phyloP scores from a whole-genome alignment of 1,139 yeast genomes.

The Lodderomyces oxycetoniae region DNA sequence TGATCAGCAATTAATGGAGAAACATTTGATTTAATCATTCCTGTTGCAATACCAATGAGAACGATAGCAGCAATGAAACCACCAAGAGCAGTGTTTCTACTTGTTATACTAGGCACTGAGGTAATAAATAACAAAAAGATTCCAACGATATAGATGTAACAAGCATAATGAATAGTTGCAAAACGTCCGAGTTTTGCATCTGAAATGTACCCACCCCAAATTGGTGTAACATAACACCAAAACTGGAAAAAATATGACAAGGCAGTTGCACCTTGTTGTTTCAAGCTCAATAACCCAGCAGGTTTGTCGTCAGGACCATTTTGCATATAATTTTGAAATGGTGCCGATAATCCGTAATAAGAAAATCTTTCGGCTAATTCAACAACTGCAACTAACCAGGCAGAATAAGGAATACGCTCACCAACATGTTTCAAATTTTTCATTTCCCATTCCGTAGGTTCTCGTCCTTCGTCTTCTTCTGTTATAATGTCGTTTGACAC shows the following conservation, averaged over 20 bases:
- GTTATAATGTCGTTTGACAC: no score
- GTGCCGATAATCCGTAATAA: slow-evolving; percentile 75
- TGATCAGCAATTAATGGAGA: slow-evolving; percentile 81
- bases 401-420: slow-evolving; percentile 38
- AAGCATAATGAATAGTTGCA: slow-evolving; percentile 60
- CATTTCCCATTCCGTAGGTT: slow-evolving; percentile 38
- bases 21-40: slow-evolving; percentile 77
- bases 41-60: slow-evolving; percentile 72
- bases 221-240: slow-evolving; percentile 79
- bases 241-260: slow-evolving; percentile 73
- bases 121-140: slow-evolving; percentile 64
- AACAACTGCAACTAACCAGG: slow-evolving; percentile 73
- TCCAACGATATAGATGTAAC: slow-evolving; percentile 59
- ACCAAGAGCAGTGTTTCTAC: slow-evolving; percentile 43
- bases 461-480: slow-evolving; percentile 24
- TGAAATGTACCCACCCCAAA: slow-evolving; percentile 71
- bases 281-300: slow-evolving; percentile 59
- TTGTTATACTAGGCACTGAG: slow-evolving; percentile 60
- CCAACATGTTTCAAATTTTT: slow-evolving; percentile 39
- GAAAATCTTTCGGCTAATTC: slow-evolving; percentile 82
- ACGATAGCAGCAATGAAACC: slow-evolving; percentile 59
- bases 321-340: slow-evolving; percentile 78
- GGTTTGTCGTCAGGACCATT: slow-evolving; percentile 41
- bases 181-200: slow-evolving; percentile 73
- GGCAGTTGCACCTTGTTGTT: slow-evolving; percentile 66